Base-by-base conservation (phyloP, 805 yeast species). In the Kazachstania africana region DNA sequence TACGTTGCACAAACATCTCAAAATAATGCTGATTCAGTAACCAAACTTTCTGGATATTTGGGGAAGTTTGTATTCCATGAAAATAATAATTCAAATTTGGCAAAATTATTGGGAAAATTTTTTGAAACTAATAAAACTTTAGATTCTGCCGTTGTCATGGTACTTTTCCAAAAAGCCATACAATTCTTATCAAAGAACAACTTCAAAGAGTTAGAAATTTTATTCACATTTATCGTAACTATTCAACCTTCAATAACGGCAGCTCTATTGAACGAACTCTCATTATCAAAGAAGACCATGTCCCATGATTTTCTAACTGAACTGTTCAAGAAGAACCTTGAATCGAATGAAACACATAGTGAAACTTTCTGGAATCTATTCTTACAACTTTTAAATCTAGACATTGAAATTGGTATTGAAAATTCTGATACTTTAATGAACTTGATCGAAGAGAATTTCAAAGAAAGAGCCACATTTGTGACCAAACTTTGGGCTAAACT, bases 331-430 rank as follows among this genome's bases (percentile, higher is more conserved):
- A 32, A 39, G 6, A 36, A 42, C 3, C 22, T 47, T 5, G 24
- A 35, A 13, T 18, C 26, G 20, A 26, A 37, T 2, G 17, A 29
- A 3, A 17, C 19, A 8, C 24, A 26, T 8, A 35, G 34, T 16
- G 19, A 26, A 5, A 38, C 60, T 18, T 63, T 65, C 35, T 70
- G 73, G 70, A 40, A 45, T 1, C 51, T 78, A 32, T 48, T 78
- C 4, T 56, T 52, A 1, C 58, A 67, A 22, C 53, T 77, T 4
- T 44, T 77, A 10, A 60, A 60, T 17, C 60, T 76, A 32, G 78
- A 77, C 49, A 60, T 72, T 3, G 78, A 73, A 34, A 56, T 78
- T 31, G 76, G 78, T n/a, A 55, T 69, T 12, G 51, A 62, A 17
- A 61, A 64, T 35, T 45, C 62, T n/a, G 21, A 27, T 1, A 20